Base-by-base conservation (phyloP, 805 yeast genomes). In the Naumovozyma dairenensis region DNA sequence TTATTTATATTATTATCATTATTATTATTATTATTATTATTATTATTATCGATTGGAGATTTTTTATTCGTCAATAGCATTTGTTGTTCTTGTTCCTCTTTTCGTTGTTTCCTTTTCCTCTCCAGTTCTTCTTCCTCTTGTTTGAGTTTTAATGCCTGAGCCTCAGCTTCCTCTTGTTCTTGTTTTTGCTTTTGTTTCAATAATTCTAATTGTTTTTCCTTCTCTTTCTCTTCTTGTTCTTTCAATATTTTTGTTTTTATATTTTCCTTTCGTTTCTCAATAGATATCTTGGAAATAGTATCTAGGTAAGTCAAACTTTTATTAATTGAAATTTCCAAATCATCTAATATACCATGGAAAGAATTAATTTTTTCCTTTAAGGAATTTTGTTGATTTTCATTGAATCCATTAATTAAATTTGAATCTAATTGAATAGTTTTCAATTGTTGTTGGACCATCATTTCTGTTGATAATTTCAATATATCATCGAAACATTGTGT, bases 381-480 rank as follows among this genome's bases (percentile, higher is more conserved):
- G 3, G 38, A 21, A 22, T 39, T 45, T 31, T 51, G 51, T 37
- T 56, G 59, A 5, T 38, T 33, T 21, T 43, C 37, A 6, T 51
- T 44, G 34, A 48, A 53, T 3, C 56, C 60, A 26, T 43, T 45
- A 2, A 45, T 41, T 6, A 52, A 42, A 10, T 44, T 36, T 3
- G 45, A 38, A 37, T 53, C 55, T 12, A 54, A 33, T 32, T 54
- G 58, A 12, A 55, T 53, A 3, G 58, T 54, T 31, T 54, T 57
- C 28, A 55, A 29, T 38, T 57, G 62, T 39, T 57, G 59, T 33
- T 57, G 59, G 2, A 54, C 44, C 37, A 57, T 38, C 56, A 57
- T 47, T 28, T 59, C 65, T 18, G 56, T 55, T 3, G 57, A 53
- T 10, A 51, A 44, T 31, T 40, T 48, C 44, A 57, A 37, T 9